Evolutionary conservation across 1,284 basidiomycete genomes (phyloP).

Genomic region (Austroboletus novae-zelandiae): DNA sequence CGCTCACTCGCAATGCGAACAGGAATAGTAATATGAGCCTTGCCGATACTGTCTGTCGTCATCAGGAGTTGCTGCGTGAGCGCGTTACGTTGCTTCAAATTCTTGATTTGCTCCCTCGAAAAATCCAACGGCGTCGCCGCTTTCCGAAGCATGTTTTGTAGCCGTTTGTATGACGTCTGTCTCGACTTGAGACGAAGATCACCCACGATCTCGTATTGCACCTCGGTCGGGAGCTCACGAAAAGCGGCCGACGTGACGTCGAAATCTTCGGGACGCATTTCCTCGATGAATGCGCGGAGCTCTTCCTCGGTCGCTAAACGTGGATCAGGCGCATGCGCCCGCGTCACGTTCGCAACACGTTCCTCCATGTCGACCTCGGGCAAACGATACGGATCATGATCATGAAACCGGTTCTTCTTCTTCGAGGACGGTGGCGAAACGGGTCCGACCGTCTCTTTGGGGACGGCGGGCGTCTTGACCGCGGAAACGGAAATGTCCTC

Average conservation of each 20-base stretch:
- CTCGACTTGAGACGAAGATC: slow-evolving; percentile 92
- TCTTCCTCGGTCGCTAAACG: slow-evolving; percentile 94
- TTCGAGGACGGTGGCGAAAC: slow-evolving; percentile 40
- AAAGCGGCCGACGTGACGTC: slow-evolving; percentile 89
- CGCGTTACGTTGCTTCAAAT: slow-evolving; percentile 85
- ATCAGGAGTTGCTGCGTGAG: slow-evolving; percentile 94
- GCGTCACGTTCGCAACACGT: slow-evolving; percentile 57
- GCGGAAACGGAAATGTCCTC: slow-evolving; percentile 76
- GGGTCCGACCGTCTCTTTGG: slow-evolving; percentile 29
- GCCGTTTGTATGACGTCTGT: slow-evolving; percentile 88
- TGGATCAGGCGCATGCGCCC: slow-evolving; percentile 70
- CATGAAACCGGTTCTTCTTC: slow-evolving; percentile 63
- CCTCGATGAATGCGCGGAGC: slow-evolving; percentile 85
- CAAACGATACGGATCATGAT: slow-evolving; percentile 82
- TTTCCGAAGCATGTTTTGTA: slow-evolving; percentile 86
- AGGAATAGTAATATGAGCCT: slow-evolving; percentile 86
- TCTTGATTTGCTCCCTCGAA: slow-evolving; percentile 91
- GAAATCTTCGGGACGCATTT: slow-evolving; percentile 90
- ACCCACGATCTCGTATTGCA: slow-evolving; percentile 98
- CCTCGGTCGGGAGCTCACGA: slow-evolving; percentile 88
- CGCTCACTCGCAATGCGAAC: slow-evolving; percentile 92
- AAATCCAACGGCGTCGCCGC: slow-evolving; percentile 91
- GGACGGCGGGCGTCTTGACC: slow-evolving; percentile 50
- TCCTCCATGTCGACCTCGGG: slow-evolving; percentile 71
- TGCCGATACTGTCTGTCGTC: slow-evolving; percentile 92